phyloP scores from a whole-genome alignment of 73 alveolate genomes.

The Durusdinium trenchii region DNA sequence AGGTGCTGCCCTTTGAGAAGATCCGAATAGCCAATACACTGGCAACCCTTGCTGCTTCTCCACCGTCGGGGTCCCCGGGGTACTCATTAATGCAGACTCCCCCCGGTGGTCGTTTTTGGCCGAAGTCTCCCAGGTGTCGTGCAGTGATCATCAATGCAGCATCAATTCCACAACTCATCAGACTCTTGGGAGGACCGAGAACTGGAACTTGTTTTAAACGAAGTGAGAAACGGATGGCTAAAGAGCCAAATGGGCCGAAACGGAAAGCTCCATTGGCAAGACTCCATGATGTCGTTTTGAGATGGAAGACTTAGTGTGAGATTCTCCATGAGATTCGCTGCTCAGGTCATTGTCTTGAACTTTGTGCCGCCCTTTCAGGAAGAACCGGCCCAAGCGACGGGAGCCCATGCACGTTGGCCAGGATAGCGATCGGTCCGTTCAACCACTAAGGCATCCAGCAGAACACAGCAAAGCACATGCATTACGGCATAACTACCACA shows the following conservation, averaged over 20 bases:
- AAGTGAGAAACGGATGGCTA: background rate
- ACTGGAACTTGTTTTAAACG: background rate
- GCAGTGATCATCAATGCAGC: slow-evolving; percentile 61
- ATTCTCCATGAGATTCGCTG: too few relatives aligned
- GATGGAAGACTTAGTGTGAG: too few relatives aligned
- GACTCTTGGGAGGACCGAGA: slow-evolving; percentile 52
- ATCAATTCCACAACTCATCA: slow-evolving; percentile 60
- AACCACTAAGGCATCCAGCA: background rate
- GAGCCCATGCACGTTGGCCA: too few relatives aligned
- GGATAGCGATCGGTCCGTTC: background rate
- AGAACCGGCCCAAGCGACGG: too few relatives aligned
- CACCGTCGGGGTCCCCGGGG: slow-evolving; percentile 40
- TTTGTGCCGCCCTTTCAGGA: too few relatives aligned
- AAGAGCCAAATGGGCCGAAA: background rate
- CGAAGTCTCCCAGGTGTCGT: slow-evolving; percentile 36
- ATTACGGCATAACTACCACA: too few relatives aligned
- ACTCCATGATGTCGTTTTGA: too few relatives aligned
- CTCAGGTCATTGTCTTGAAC: too few relatives aligned
- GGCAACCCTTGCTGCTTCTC: slow-evolving; percentile 64
- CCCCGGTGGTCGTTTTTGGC: background rate
- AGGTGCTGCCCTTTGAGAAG: slow-evolving; percentile 57
- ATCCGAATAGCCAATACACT: slow-evolving; percentile 51
- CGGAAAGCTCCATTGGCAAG: too few relatives aligned
- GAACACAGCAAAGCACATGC: background rate
- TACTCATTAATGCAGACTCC: background rate